These are phyloP conservation scores for Amaranthus tricolor DNA, from an alignment of 179 eudicot species.

Conservation along the genomic window DNA sequence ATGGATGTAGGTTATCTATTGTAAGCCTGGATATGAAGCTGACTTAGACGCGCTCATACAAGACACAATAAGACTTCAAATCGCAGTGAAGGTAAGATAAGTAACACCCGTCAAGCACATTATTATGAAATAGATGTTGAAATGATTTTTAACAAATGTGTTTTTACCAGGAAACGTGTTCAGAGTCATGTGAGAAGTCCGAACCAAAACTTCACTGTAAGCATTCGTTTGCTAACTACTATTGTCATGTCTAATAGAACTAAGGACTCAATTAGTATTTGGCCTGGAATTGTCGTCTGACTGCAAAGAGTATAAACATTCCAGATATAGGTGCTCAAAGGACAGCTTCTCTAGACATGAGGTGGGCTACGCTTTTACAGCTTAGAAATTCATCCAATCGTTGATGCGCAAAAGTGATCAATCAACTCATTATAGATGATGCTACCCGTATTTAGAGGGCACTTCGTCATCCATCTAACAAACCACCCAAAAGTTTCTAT, in stretches of 20 bases:
- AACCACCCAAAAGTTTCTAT: no score
- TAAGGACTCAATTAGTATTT: background rate
- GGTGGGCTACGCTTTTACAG: constrained; percentile 73
- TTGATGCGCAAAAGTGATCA: background rate
- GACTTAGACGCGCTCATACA: constrained; percentile 69
- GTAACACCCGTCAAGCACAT: background rate
- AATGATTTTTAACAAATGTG: background rate
- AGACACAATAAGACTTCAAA: constrained; percentile 73
- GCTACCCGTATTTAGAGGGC: no score
- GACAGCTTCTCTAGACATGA: constrained; percentile 47
- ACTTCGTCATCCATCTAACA: no score
- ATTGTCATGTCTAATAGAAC: background rate
- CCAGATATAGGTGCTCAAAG: constrained; percentile 65
- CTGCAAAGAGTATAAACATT: background rate
- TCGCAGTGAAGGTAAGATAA: constrained; percentile 52
- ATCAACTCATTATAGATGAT: no score
- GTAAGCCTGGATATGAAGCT: constrained; percentile 78
- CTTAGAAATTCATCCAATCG: constrained; percentile 22
- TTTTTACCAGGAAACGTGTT: constrained; percentile 63
- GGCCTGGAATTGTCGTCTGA: background rate
- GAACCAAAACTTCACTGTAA: constrained; percentile 65
- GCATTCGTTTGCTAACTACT: constrained; percentile 14
- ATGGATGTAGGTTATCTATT: constrained; percentile 67
- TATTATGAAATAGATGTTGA: background rate
- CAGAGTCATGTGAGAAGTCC: constrained; percentile 65